Evolutionary conservation across 768 basidiomycete species (phyloP), one percentile per base, ranked within the genome.

Genomic region (Russula compacta): DNA sequence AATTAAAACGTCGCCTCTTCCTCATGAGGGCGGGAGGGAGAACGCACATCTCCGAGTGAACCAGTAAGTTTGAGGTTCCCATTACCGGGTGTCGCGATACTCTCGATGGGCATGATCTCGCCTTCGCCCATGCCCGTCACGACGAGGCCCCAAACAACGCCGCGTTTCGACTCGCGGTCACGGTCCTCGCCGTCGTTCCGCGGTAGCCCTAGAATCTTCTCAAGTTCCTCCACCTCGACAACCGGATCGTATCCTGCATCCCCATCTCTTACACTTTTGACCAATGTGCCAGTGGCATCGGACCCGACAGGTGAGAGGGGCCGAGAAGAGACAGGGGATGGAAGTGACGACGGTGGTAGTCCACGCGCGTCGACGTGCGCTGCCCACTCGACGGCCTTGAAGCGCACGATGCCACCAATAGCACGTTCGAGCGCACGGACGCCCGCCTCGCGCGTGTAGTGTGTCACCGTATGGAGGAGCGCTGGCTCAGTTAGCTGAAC

Each of bases 351-450:
- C 50, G 49, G 57, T 42, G 61, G 40, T 38, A 59, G 57, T 72
- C 73, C 35, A 7, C 24, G 33, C 10, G 44, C 72, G 59, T 86
- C 83, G 14, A 83, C 71, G 67, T 79, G 76, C 65, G 89, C 87
- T 0, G 90, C 83, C 85, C 87, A 95, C 67, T 97, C 87, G 5
- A 98, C 95, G 1, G 92, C 94, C 69, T 97, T 97, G 66, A 80
- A 87, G 36, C 94, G 76, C n/a, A 88, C 88, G n/a, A 98, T 85
- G 24, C 85, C 80, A 3, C 91, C 92, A 44, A 98, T 84, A 2
- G 89, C 83, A 12, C 94, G 82, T 68, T 97, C 94, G 15, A 95
- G 80, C 48, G 83, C 85, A 39, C 95, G 83, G n/a, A 98, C 94
- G 38, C 95, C 95, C 0, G 93, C 92, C 72, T 98, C 94, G 6